Conservation (phyloP, 176 grass and related monocot genomes). For the Rhynchospora pubera region DNA sequence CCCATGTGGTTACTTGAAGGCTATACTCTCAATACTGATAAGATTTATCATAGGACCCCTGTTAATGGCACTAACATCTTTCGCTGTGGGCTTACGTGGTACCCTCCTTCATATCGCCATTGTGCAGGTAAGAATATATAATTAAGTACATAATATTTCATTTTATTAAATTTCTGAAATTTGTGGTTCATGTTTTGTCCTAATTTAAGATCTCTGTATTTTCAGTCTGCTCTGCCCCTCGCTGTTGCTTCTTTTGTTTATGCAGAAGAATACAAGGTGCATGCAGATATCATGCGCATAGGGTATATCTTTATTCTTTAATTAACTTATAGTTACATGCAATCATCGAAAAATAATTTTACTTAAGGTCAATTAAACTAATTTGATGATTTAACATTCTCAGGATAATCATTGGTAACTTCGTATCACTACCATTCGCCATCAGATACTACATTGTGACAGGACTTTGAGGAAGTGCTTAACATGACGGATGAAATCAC, state of each 20-base stretch:
- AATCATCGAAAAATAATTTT: background rate
- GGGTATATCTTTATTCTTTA: conserved; percentile 27
- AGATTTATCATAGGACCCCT: conserved; percentile 64
- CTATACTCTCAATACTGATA: conserved; percentile 42
- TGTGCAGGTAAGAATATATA: conserved; percentile 43
- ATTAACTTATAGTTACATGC: background rate
- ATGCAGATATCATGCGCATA: conserved; percentile 93
- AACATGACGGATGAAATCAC: background rate
- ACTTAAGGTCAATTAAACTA: background rate
- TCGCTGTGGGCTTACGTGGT: conserved; percentile 53
- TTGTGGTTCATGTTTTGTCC: background rate
- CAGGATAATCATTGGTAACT: conserved; percentile 81
- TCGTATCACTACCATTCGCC: conserved; percentile 61
- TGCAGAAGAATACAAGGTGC: conserved; percentile 79
- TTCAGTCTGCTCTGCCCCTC: conserved; percentile 69
- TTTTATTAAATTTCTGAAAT: background rate
- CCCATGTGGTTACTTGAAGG: conserved; percentile 60
- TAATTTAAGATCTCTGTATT: background rate
- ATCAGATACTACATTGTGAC: conserved; percentile 66
- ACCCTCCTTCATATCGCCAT: conserved; percentile 51
- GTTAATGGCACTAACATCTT: conserved; percentile 46
- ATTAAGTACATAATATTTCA: background rate
- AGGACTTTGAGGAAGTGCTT: conserved; percentile 21
- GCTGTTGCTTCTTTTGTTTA: conserved; percentile 86
- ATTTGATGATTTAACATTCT: background rate